These are phyloP conservation scores for Arachnomyces sp. DNA, from an alignment of 2,329 filamentous ascomycete genomes.

Conservation along the genomic window DNA sequence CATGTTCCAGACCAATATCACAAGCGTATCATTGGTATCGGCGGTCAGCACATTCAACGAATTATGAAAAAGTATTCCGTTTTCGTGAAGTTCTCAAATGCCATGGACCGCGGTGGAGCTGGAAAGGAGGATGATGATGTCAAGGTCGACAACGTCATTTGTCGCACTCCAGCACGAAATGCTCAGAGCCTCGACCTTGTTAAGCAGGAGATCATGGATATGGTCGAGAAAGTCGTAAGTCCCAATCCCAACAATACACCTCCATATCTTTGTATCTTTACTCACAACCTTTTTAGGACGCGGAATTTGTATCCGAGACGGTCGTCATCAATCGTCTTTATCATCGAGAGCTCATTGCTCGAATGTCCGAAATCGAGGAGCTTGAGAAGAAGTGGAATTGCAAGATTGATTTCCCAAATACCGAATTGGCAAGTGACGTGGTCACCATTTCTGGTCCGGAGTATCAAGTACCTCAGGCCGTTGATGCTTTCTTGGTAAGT, in stretches of 20 bases:
- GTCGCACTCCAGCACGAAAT: conserved; percentile 91
- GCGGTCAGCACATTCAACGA: conserved; percentile 94
- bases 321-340: conserved; percentile 92
- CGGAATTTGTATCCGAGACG: conserved; percentile 90
- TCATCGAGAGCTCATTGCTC: conserved; percentile 85
- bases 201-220: conserved; percentile 98
- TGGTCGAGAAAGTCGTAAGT: conserved; percentile 83
- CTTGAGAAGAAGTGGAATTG: conserved; percentile 99
- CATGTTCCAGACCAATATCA: conserved; percentile 98
- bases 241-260: too few species aligned
- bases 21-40: conserved; percentile 98
- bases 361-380: conserved; percentile 82
- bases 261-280: too few species aligned
- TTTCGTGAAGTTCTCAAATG: conserved; percentile 98
- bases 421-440: conserved; percentile 92
- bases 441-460: conserved; percentile 93
- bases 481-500: conserved; percentile 81
- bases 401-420: conserved; percentile 97
- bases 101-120: conserved; percentile 91
- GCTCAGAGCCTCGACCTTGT: conserved; percentile 94
- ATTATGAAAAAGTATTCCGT: conserved; percentile 99
- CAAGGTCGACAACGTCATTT: conserved; percentile 98
- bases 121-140: conserved; percentile 96
- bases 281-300: conserved; percentile 53
- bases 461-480: conserved; percentile 95